Evolutionary conservation across 352 stramenopile genomes (phyloP).

Genomic region (Albugo laibachii): DNA sequence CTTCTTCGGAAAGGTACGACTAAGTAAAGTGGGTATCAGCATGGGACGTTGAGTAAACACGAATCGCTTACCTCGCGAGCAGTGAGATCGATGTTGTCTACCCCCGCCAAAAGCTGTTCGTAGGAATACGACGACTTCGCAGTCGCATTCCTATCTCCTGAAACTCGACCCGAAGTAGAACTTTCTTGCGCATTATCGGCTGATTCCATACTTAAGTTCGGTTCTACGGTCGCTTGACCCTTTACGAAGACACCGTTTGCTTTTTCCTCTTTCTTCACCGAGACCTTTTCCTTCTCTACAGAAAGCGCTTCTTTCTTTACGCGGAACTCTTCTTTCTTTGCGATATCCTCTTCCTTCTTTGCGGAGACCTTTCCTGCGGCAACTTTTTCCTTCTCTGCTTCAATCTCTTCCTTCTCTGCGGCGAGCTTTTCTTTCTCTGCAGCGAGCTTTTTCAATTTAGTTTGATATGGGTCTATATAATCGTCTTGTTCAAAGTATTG

Average conservation of each 20-base stretch:
- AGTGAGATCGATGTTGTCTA: slow-evolving; percentile 64
- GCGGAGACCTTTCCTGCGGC: slow-evolving; percentile 15
- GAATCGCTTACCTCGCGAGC: slow-evolving; percentile 28
- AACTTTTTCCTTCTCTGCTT: slow-evolving; percentile 24
- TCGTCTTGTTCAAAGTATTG: slow-evolving; percentile 60
- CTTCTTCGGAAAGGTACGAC: slow-evolving; percentile 55
- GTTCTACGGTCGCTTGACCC: too few relatives aligned
- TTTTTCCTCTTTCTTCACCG: too few relatives aligned
- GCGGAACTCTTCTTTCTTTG: neutral
- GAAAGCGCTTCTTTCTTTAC: neutral
- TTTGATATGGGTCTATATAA: slow-evolving; percentile 82
- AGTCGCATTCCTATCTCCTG: slow-evolving; percentile 14
- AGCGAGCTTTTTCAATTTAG: slow-evolving; percentile 55
- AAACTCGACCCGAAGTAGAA: slow-evolving; percentile 1
- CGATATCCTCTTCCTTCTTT: slow-evolving; percentile 24
- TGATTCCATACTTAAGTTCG: too few relatives aligned
- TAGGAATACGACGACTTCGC: slow-evolving; percentile 16
- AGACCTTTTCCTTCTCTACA: neutral
- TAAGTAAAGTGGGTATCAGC: slow-evolving; percentile 8
- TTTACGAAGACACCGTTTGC: too few relatives aligned
- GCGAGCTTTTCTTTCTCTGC: slow-evolving; percentile 44
- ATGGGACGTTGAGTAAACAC: neutral
- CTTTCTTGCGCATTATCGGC: neutral
- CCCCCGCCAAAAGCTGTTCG: slow-evolving; percentile 40
- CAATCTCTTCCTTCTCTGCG: neutral